phyloP scores from a whole-genome alignment of 768 basidiomycete genomes.

The Mycena olivaceomarginata region DNA sequence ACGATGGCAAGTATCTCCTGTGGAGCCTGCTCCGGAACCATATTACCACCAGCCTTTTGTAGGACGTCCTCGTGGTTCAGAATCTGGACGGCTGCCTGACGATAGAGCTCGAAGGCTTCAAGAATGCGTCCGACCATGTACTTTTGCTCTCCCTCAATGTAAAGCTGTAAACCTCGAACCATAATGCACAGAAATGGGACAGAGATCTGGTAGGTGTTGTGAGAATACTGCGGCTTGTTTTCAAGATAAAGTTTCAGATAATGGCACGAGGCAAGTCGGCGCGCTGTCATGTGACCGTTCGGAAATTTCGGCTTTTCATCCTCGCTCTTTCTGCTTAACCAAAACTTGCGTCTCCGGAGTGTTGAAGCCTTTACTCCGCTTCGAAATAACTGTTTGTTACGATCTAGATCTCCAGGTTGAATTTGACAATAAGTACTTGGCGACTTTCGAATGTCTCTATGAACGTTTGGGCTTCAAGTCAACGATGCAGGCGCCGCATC shows the following conservation, averaged over 20 bases:
- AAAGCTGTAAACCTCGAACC: background rate
- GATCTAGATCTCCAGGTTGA: background rate
- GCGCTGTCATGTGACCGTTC: too few relatives aligned
- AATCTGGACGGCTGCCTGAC: constrained; percentile 52
- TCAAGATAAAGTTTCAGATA: too few relatives aligned
- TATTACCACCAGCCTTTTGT: constrained; percentile 35
- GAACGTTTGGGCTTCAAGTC: constrained; percentile 36
- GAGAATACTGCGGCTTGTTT: too few relatives aligned
- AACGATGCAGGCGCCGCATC: constrained; percentile 32
- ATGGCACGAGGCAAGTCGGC: too few relatives aligned
- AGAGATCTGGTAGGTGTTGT: too few relatives aligned
- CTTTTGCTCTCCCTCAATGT: constrained; percentile 4
- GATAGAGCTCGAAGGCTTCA: constrained; percentile 54
- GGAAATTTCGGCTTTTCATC: too few relatives aligned
- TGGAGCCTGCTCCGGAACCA: constrained; percentile 30
- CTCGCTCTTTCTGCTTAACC: too few relatives aligned
- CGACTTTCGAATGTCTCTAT: constrained; percentile 27
- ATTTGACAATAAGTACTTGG: background rate
- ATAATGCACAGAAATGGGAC: background rate
- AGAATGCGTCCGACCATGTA: constrained; percentile 3
- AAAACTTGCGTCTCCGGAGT: too few relatives aligned
- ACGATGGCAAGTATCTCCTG: constrained; percentile 49
- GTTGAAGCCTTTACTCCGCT: too few relatives aligned
- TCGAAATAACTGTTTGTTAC: background rate
- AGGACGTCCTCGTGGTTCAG: constrained; percentile 51